Conservation (phyloP, 768 basidiomycete genomes). For the Boletellus ananiceps region DNA sequence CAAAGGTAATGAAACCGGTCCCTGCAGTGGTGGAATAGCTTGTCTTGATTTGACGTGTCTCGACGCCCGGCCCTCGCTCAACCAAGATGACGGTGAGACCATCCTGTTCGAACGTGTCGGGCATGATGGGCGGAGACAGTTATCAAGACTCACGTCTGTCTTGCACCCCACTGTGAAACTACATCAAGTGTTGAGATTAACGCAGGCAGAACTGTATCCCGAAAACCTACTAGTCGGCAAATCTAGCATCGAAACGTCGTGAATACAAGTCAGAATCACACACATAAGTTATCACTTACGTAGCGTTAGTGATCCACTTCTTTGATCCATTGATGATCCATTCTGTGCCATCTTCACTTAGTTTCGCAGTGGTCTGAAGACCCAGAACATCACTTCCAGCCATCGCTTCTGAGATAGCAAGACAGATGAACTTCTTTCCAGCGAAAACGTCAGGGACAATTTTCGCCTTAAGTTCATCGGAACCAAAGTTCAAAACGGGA, state of each 20-base stretch:
- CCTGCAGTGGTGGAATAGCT: conserved; percentile 88
- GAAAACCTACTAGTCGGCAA: conserved; percentile 34
- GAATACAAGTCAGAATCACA: neutral
- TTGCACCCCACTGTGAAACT: conserved; percentile 60
- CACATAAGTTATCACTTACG: conserved; percentile 27
- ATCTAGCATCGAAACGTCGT: conserved; percentile 26
- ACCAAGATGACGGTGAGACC: conserved; percentile 65
- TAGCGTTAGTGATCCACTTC: conserved; percentile 66
- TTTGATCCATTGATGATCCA: conserved; percentile 74
- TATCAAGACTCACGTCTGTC: conserved; percentile 38
- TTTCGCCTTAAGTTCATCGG: conserved; percentile 45
- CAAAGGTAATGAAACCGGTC: conserved; percentile 79
- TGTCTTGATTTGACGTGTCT: conserved; percentile 69
- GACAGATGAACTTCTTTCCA: conserved; percentile 65
- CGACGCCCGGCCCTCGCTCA: conserved; percentile 58
- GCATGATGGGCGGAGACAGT: conserved; percentile 16
- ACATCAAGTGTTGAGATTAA: conserved; percentile 21
- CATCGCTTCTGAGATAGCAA: conserved; percentile 75
- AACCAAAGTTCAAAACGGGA: conserved; percentile 65
- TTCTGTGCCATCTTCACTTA: conserved; percentile 61
- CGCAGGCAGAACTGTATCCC: neutral
- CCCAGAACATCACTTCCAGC: conserved; percentile 69
- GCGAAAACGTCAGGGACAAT: conserved; percentile 48
- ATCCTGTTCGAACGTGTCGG: conserved; percentile 31
- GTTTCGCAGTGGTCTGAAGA: conserved; percentile 55